These are phyloP conservation scores for Fistulinella staudtii DNA, from an alignment of 1,284 basidiomycete species.

Conservation along the genomic window DNA sequence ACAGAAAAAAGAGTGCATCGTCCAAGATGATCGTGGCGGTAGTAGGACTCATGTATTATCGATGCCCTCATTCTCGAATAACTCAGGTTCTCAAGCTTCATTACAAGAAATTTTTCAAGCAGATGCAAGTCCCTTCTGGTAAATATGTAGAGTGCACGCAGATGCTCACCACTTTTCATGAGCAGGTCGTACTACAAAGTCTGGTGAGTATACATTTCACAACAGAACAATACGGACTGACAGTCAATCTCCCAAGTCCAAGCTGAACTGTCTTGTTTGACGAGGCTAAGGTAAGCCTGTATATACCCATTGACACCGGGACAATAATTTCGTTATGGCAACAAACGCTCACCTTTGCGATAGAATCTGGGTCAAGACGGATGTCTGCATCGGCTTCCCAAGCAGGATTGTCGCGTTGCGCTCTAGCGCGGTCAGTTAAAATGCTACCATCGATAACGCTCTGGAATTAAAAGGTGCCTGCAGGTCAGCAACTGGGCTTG, in stretches of 20 bases:
- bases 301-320: no score
- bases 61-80: no score
- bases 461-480: conserved; percentile 31
- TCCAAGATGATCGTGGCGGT: no score
- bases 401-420: conserved; percentile 32
- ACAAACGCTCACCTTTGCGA: conserved; percentile 45
- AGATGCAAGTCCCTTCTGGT: no score
- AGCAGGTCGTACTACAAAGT: conserved; percentile 37
- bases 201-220: conserved; percentile 3
- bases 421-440: conserved; percentile 41
- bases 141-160: no score
- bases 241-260: conserved; percentile 72
- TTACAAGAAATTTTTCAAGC: no score
- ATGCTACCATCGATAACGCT: conserved; percentile 64
- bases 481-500: no score
- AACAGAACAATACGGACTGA: conserved; percentile 30
- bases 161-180: no score
- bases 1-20: no score
- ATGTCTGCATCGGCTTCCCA: conserved; percentile 46
- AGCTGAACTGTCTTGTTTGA: conserved; percentile 55
- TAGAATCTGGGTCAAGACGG: conserved; percentile 57
- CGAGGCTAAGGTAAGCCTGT: conserved; percentile 54
- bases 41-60: no score
- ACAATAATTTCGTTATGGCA: neutral
- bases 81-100: no score